These are phyloP conservation scores for Cladophialophora yegresii DNA, from an alignment of 2,329 filamentous ascomycete genomes.

Conservation along the genomic window DNA sequence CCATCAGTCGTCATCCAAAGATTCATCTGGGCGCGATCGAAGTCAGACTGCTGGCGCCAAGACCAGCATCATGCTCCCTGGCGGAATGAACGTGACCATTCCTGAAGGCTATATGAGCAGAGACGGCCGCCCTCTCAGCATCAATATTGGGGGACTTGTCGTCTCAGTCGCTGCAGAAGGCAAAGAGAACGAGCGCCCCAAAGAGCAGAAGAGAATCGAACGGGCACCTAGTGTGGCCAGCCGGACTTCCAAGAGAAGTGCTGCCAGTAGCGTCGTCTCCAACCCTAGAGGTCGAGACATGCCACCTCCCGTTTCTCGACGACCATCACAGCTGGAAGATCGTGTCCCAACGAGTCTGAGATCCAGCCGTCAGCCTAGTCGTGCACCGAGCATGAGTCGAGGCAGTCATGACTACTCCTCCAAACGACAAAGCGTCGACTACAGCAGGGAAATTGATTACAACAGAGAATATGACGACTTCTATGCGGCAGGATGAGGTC, in stretches of 20 bases:
- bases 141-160: slow-evolving; percentile 24
- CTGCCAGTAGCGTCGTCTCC: slow-evolving; percentile 26
- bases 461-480: slow-evolving; percentile 17
- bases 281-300: slow-evolving; percentile 16
- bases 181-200: slow-evolving; percentile 18
- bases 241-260: slow-evolving; percentile 26
- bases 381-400: slow-evolving; percentile 24
- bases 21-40: slow-evolving; percentile 32
- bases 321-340: slow-evolving; percentile 29
- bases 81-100: slow-evolving; percentile 30
- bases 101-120: slow-evolving; percentile 25
- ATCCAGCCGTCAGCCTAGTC: slow-evolving; percentile 28
- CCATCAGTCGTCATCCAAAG: slow-evolving; percentile 36
- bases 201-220: slow-evolving; percentile 31
- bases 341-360: slow-evolving; percentile 14
- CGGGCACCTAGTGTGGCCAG: slow-evolving; percentile 29
- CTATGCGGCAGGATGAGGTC: slow-evolving; percentile 13
- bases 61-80: slow-evolving; percentile 28
- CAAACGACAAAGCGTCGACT: slow-evolving; percentile 28
- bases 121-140: slow-evolving; percentile 31
- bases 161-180: slow-evolving; percentile 23
- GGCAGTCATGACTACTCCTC: slow-evolving; percentile 19
- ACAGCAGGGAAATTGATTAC: slow-evolving; percentile 11
- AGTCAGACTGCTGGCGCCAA: slow-evolving; percentile 25
- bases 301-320: slow-evolving; percentile 16